A percentile compares a stretch with the other conserved stretches of the same genome.
Evolutionary conservation across 331 rosid genomes (phyloP).

Genomic region (Pyrus hybrid): DNA sequence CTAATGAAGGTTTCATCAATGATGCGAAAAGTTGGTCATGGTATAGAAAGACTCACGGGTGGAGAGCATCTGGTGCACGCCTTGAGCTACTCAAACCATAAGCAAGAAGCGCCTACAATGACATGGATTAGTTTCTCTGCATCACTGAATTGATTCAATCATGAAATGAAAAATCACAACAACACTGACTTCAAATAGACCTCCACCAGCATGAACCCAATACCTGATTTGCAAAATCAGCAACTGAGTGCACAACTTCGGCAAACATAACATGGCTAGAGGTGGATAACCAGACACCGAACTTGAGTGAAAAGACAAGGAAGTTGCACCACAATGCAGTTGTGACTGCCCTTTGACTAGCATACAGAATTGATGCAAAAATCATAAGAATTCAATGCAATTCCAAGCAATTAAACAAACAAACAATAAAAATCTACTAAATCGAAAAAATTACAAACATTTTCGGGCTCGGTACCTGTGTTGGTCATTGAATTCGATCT

Average conservation of each 20-base stretch:
- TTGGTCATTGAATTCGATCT: conserved; percentile 52
- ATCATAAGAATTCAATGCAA: background rate
- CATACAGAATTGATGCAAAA: conserved; percentile 4
- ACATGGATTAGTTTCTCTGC: conserved; percentile 29
- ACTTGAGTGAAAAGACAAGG: conserved; percentile 91
- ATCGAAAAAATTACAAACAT: background rate
- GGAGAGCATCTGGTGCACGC: conserved; percentile 97
- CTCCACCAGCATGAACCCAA: background rate
- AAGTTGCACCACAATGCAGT: conserved; percentile 98
- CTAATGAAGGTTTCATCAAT: background rate
- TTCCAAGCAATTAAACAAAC: background rate
- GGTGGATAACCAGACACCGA: conserved; percentile 75
- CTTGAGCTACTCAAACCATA: conserved; percentile 95
- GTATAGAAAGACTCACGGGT: conserved; percentile 66
- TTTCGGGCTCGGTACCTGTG: conserved; percentile 44
- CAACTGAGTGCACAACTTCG: conserved; percentile 82
- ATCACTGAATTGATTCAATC: background rate
- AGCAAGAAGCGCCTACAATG: conserved; percentile 88
- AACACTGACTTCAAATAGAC: background rate
- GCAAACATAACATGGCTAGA: conserved; percentile 95
- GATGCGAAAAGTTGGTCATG: background rate
- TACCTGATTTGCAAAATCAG: conserved; percentile 98
- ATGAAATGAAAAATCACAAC: background rate
- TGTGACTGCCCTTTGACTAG: conserved; percentile 87
- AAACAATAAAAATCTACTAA: background rate